Evolutionary conservation across 75 land plant species (phyloP).

Genomic region (Pinus albicaulis): DNA sequence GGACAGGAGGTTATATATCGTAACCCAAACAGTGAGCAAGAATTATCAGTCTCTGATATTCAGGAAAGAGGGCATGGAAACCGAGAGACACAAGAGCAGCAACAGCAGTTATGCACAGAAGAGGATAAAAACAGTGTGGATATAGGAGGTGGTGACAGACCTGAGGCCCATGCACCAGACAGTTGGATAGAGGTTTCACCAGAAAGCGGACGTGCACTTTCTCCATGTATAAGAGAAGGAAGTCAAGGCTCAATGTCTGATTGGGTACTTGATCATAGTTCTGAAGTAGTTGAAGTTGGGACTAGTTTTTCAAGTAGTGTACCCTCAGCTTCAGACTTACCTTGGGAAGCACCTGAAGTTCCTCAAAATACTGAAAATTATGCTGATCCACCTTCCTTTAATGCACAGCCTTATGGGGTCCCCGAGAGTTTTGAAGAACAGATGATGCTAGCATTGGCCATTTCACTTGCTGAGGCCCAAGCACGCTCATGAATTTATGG

Average conservation of each 20-base stretch:
- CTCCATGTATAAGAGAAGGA: constrained; percentile 24
- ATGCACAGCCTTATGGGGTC: constrained; percentile 22
- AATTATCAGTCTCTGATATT: neutral
- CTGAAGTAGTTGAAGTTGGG: constrained; percentile 80
- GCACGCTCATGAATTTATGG: constrained; percentile 13
- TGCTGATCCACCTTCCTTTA: constrained; percentile 17
- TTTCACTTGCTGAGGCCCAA: constrained; percentile 88
- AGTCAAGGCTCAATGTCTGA: constrained; percentile 19
- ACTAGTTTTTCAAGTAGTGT: constrained; percentile 71
- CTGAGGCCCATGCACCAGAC: constrained; percentile 19
- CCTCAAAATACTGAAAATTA: constrained; percentile 12
- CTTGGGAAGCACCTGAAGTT: constrained; percentile 44
- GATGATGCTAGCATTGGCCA: constrained; percentile 97
- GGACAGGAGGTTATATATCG: constrained; percentile 2
- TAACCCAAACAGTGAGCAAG: neutral
- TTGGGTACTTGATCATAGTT: constrained; percentile 61
- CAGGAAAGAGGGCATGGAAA: neutral
- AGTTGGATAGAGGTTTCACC: constrained; percentile 29
- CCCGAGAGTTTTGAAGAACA: constrained; percentile 96
- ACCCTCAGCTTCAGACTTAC: constrained; percentile 50
- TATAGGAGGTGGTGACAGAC: constrained; percentile 11
- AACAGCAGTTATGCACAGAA: constrained; percentile 7
- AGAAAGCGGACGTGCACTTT: constrained; percentile 18
- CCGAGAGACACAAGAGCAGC: constrained; percentile 1
- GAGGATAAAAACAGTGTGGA: neutral